phyloP scores from a whole-genome alignment of 805 yeast genomes.

The Komagataella pseudopastoris region DNA sequence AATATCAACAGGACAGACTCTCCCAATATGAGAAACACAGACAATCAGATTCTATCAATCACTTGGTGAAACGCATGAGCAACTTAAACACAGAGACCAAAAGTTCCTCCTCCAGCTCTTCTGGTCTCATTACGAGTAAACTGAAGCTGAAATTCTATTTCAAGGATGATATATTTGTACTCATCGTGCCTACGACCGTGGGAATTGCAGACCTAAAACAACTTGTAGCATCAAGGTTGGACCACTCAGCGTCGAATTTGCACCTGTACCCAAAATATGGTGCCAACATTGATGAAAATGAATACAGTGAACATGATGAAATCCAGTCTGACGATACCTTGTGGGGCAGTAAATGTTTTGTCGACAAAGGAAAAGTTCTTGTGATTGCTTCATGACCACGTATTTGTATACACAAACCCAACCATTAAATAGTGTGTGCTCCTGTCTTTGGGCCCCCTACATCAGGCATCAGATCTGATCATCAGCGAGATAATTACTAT shows the following conservation, averaged over 20 bases:
- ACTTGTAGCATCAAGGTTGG: constrained; percentile 15
- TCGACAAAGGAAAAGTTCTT: constrained; percentile 20
- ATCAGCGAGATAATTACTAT: background rate
- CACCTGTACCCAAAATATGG: constrained; percentile 14
- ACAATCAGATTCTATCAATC: constrained; percentile 5
- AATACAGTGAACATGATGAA: constrained; percentile 9
- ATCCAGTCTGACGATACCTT: constrained; percentile 11
- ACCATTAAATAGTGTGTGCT: background rate
- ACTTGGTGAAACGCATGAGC: constrained; percentile 9
- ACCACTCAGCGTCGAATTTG: constrained; percentile 12
- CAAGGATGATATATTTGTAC: constrained; percentile 71
- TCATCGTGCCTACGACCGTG: constrained; percentile 18
- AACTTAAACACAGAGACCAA: constrained; percentile 7
- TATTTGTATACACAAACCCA: no score
- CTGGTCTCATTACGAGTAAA: constrained; percentile 13
- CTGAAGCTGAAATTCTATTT: constrained; percentile 63
- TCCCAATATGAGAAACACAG: constrained; percentile 30
- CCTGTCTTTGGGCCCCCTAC: background rate
- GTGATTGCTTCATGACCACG: constrained; percentile 6
- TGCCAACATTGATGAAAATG: constrained; percentile 10
- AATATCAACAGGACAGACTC: constrained; percentile 35
- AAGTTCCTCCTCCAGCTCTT: background rate
- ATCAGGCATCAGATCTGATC: background rate
- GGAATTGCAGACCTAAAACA: constrained; percentile 12
- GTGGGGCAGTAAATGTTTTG: constrained; percentile 13